Evolutionary conservation across 2,329 filamentous ascomycete genomes (phyloP).

Genomic region (Alternaria alternata): DNA sequence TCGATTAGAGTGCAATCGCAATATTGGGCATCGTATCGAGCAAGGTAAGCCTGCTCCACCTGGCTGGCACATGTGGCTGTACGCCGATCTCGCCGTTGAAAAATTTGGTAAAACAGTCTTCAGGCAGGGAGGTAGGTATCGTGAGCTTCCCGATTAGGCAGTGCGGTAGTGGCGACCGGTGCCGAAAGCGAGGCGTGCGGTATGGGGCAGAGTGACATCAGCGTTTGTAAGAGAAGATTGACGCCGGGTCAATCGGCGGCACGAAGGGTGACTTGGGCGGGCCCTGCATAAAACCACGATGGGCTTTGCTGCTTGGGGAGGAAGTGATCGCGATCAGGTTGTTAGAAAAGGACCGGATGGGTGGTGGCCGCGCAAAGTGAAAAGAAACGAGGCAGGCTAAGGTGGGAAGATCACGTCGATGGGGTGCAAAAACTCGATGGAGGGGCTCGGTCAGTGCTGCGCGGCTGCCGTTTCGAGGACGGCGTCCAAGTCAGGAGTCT

Average conservation of each 20-base stretch:
- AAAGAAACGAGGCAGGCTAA: conserved; percentile 12
- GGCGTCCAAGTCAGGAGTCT: conserved; percentile 20
- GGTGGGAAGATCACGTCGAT: conserved; percentile 19
- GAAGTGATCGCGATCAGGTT: conserved; percentile 3
- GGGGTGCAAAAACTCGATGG: conserved; percentile 24
- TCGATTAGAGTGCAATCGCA: neutral
- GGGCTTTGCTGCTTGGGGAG: neutral
- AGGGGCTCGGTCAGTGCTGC: conserved; percentile 14
- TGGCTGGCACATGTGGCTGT: neutral
- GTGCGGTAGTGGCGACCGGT: neutral
- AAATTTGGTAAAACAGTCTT: neutral
- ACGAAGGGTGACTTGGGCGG: conserved; percentile 9
- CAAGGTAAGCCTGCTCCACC: neutral
- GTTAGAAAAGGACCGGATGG: conserved; percentile 13
- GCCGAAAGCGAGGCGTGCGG: conserved; percentile 5
- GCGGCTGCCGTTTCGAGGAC: conserved; percentile 22
- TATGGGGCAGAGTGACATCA: conserved; percentile 13
- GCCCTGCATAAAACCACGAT: conserved; percentile 16
- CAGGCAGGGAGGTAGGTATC: neutral
- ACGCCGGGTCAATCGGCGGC: conserved; percentile 16
- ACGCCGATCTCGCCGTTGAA: neutral
- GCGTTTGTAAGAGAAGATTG: conserved; percentile 4
- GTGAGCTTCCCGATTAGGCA: conserved; percentile 7
- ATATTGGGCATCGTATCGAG: neutral
- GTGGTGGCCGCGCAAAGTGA: conserved; percentile 9